Evolutionary conservation across 2,329 filamentous ascomycete species (phyloP).

Genomic region (Monosporascus sp.): DNA sequence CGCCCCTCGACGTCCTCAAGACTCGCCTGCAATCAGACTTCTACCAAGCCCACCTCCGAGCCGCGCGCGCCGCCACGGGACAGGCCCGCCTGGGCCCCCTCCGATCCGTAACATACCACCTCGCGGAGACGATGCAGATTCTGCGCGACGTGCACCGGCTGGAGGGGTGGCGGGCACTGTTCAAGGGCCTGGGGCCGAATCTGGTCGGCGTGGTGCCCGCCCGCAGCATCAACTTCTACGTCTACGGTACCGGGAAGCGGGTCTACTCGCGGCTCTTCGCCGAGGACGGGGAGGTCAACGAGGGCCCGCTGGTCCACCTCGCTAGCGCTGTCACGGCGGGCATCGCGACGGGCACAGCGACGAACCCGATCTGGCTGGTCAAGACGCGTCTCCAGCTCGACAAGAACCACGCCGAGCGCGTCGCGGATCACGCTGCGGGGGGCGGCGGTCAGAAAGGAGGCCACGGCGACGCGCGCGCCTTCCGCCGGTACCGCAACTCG

Average conservation of each 20-base stretch:
- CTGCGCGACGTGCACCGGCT: conserved; percentile 71
- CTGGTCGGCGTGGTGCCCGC: conserved; percentile 85
- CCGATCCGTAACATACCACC: conserved; percentile 65
- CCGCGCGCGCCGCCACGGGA: conserved; percentile 56
- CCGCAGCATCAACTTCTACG: conserved; percentile 87
- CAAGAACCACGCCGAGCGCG: conserved; percentile 65
- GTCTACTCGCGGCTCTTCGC: conserved; percentile 57
- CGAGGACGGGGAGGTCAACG: conserved; percentile 29
- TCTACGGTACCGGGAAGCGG: conserved; percentile 87
- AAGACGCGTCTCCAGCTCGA: conserved; percentile 92
- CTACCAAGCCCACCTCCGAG: conserved; percentile 77
- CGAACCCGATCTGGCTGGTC: conserved; percentile 94
- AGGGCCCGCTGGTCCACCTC: conserved; percentile 73
- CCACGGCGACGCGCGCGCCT: conserved; percentile 33
- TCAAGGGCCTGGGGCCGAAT: conserved; percentile 90
- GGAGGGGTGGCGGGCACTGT: conserved; percentile 82
- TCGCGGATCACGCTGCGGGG: neutral
- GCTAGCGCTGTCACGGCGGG: conserved; percentile 71
- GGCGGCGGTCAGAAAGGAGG: neutral
- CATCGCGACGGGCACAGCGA: conserved; percentile 81
- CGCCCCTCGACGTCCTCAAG: conserved; percentile 88
- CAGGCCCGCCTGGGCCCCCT: conserved; percentile 56
- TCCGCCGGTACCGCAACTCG: conserved; percentile 76
- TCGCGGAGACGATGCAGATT: conserved; percentile 82
- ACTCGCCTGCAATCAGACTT: conserved; percentile 92